These are phyloP conservation scores for Penicillium simplicissimum DNA, from an alignment of 495 filamentous ascomycete species.

Conservation along the genomic window DNA sequence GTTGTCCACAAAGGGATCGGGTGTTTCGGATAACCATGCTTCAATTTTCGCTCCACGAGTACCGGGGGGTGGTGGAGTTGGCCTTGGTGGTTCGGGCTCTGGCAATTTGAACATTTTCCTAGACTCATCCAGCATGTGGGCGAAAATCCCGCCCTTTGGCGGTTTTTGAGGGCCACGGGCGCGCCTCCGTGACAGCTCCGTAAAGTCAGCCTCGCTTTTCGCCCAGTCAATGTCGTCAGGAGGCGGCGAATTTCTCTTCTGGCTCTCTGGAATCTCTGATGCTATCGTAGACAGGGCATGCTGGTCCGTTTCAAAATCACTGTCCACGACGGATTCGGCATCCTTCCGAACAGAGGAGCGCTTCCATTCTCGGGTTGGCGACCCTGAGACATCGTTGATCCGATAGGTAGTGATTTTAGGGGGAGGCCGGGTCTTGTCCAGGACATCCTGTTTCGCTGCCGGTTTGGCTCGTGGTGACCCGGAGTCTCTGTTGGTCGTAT, in stretches of 20 bases:
- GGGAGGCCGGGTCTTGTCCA: slow-evolving; percentile 13
- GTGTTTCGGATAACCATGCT: slow-evolving; percentile 71
- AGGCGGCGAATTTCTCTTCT: slow-evolving; percentile 29
- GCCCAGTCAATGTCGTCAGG: slow-evolving; percentile 44
- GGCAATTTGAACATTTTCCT: slow-evolving; percentile 56
- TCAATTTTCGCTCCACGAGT: slow-evolving; percentile 62
- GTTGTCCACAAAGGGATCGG: slow-evolving; percentile 69
- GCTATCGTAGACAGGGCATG: slow-evolving; percentile 11
- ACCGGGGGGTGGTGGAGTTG: slow-evolving; percentile 38
- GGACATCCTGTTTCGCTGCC: slow-evolving; percentile 27
- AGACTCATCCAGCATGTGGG: slow-evolving; percentile 52
- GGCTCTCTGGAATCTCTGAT: slow-evolving; percentile 29
- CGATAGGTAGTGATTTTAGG: slow-evolving; percentile 15
- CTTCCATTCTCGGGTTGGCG: slow-evolving; percentile 18
- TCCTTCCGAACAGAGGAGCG: slow-evolving; percentile 19
- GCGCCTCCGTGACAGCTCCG: slow-evolving; percentile 44
- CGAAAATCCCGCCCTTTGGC: slow-evolving; percentile 51
- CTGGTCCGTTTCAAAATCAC: slow-evolving; percentile 27
- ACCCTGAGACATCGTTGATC: slow-evolving; percentile 1
- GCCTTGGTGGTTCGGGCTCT: slow-evolving; percentile 50
- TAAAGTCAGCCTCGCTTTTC: slow-evolving; percentile 47
- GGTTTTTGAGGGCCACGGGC: slow-evolving; percentile 38
- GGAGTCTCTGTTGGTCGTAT: slow-evolving; percentile 43
- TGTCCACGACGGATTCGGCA: slow-evolving; percentile 23
- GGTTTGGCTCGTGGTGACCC: slow-evolving; percentile 22